phyloP scores from a whole-genome alignment of 192 early-diverging fungal genomes.

The Funneliformis geosporum region DNA sequence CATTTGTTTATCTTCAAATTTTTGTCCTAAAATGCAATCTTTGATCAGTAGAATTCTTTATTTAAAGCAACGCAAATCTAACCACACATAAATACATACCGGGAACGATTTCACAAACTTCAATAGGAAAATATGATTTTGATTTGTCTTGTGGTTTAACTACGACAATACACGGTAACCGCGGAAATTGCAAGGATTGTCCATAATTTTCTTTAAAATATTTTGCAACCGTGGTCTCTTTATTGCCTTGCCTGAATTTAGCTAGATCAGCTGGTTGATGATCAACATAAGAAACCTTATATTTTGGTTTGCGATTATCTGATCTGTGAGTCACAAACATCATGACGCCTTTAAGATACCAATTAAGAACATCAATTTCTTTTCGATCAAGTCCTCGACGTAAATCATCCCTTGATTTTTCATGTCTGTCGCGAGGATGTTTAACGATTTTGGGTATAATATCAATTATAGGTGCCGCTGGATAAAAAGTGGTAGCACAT shows the following conservation, averaged over 20 bases:
- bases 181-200: constrained; percentile 70
- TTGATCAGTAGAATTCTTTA: neutral
- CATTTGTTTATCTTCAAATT: neutral
- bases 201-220: constrained; percentile 71
- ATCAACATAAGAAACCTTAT: constrained; percentile 68
- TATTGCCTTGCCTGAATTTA: constrained; percentile 59
- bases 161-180: constrained; percentile 69
- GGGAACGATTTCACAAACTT: constrained; percentile 73
- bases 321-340: constrained; percentile 57
- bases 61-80: neutral
- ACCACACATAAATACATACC: neutral
- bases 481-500: constrained; percentile 65
- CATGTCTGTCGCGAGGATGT: neutral
- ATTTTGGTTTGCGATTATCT: constrained; percentile 56
- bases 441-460: constrained; percentile 63
- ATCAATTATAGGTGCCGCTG: constrained; percentile 65
- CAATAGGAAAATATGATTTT: constrained; percentile 75
- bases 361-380: constrained; percentile 45
- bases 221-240: constrained; percentile 62
- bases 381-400: constrained; percentile 38
- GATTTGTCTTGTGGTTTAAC: constrained; percentile 44
- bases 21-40: neutral
- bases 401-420: constrained; percentile 40
- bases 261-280: constrained; percentile 65
- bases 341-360: constrained; percentile 51